phyloP scores from a whole-genome alignment of 164 flowering plant species.

The Macadamia tetraphylla region DNA sequence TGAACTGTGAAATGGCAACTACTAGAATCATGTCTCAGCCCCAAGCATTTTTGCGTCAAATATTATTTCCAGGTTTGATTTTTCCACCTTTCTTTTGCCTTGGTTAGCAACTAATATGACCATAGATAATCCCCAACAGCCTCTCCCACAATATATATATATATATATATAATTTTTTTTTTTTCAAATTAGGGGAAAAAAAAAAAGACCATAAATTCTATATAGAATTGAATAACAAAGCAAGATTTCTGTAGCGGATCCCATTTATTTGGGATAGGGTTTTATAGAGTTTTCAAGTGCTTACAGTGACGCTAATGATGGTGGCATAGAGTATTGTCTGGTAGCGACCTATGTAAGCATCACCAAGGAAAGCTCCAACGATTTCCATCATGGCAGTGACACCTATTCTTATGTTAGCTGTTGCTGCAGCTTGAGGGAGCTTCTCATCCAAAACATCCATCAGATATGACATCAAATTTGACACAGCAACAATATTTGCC shows the following conservation, averaged over 20 bases:
- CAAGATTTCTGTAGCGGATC: too few relatives aligned
- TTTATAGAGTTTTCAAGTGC: background rate
- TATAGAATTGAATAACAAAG: too few relatives aligned
- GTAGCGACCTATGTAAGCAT: constrained; percentile 12
- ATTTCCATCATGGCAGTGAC: constrained; percentile 15
- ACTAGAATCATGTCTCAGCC: too few relatives aligned
- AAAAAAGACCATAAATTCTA: too few relatives aligned
- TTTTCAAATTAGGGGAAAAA: too few relatives aligned
- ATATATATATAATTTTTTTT: too few relatives aligned
- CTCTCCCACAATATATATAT: too few relatives aligned
- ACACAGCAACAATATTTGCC: constrained; percentile 9
- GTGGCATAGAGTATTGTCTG: constrained; percentile 9
- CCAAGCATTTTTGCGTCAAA: background rate
- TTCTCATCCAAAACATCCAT: constrained; percentile 14
- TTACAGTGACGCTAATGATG: constrained; percentile 8
- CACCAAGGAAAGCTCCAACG: constrained; percentile 7
- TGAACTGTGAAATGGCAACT: background rate
- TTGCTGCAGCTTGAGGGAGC: constrained; percentile 19
- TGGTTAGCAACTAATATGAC: too few relatives aligned
- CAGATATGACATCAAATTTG: constrained; percentile 18
- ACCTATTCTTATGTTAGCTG: constrained; percentile 12
- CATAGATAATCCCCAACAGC: too few relatives aligned
- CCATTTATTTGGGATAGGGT: too few relatives aligned
- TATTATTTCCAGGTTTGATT: background rate
- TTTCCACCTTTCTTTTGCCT: too few relatives aligned